Conservation (phyloP, 306 rosid species). For the Trifolium pratense region DNA sequence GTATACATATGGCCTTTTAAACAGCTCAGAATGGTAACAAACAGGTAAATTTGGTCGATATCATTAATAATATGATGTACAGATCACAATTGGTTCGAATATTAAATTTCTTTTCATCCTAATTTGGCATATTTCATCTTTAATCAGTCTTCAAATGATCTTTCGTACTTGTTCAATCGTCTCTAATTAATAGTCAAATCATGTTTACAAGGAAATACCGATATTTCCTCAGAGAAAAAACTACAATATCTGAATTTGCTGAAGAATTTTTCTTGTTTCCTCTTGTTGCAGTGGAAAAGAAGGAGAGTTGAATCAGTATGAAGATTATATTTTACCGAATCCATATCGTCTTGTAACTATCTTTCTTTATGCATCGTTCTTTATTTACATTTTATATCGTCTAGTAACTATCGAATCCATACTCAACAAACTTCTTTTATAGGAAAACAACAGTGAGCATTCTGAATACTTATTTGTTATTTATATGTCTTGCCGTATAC, state of each 20-base stretch:
- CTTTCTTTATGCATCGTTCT: constrained; percentile 25
- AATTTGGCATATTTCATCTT: too few relatives aligned
- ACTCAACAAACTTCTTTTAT: too few relatives aligned
- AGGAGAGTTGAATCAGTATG: constrained; percentile 73
- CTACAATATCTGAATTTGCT: too few relatives aligned
- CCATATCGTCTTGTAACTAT: constrained; percentile 86
- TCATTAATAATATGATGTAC: too few relatives aligned
- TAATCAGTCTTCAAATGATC: too few relatives aligned
- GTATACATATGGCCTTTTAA: constrained; percentile 98
- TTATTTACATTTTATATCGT: background rate
- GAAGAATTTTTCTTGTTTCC: constrained; percentile 23
- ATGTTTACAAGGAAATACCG: too few relatives aligned
- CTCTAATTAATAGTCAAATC: too few relatives aligned
- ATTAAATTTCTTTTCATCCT: too few relatives aligned
- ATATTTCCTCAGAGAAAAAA: too few relatives aligned
- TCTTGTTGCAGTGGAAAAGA: constrained; percentile 79
- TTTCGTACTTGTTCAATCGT: too few relatives aligned
- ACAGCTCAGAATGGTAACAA: constrained; percentile 95
- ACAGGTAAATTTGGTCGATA: constrained; percentile 58
- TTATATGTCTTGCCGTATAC: constrained; percentile 52
- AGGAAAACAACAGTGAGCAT: constrained; percentile 7
- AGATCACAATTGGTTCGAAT: too few relatives aligned
- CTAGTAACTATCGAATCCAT: too few relatives aligned
- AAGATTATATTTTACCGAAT: constrained; percentile 78
- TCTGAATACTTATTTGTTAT: constrained; percentile 48